These are phyloP conservation scores for Pseudoscleropodium purum DNA, from an alignment of 225 moss, liverwort and hornwort species.

Conservation along the genomic window DNA sequence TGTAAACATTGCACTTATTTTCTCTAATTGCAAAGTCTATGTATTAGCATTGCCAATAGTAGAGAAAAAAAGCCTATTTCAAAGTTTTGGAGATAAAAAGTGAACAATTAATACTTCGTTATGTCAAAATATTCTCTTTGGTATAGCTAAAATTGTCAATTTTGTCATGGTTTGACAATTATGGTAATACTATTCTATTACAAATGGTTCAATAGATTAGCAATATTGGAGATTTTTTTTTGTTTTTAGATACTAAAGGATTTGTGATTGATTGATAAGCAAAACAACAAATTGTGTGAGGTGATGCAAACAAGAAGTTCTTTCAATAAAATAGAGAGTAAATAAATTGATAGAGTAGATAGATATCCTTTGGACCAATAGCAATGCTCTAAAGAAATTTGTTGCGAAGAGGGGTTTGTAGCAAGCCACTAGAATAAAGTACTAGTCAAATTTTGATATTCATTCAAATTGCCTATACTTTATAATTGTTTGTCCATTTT, in stretches of 20 bases:
- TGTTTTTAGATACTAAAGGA: not conserved
- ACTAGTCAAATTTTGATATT: not conserved
- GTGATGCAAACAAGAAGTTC: not conserved
- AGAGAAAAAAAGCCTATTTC: rapidly evolving
- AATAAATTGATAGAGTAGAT: not conserved
- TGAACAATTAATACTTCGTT: not conserved
- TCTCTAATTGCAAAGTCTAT: not conserved
- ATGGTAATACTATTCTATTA: too few species aligned
- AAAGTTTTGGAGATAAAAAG: not conserved
- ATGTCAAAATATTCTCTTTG: not conserved
- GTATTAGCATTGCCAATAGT: rapidly evolving
- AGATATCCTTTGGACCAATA: not conserved
- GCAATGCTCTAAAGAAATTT: not conserved
- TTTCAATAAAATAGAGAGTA: not conserved
- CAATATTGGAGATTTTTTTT: not conserved
- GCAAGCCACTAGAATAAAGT: not conserved
- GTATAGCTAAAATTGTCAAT: not conserved
- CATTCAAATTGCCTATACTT: rapidly evolving
- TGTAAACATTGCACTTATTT: not conserved
- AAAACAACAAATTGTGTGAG: not conserved
- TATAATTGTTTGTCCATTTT: not conserved
- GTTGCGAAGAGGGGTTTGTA: not conserved
- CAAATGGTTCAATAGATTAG: not conserved
- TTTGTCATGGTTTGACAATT: not conserved
- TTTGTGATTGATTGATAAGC: not conserved